Evolutionary conservation across 2,329 filamentous ascomycete species (phyloP).

Genomic region (Nemania sp.): DNA sequence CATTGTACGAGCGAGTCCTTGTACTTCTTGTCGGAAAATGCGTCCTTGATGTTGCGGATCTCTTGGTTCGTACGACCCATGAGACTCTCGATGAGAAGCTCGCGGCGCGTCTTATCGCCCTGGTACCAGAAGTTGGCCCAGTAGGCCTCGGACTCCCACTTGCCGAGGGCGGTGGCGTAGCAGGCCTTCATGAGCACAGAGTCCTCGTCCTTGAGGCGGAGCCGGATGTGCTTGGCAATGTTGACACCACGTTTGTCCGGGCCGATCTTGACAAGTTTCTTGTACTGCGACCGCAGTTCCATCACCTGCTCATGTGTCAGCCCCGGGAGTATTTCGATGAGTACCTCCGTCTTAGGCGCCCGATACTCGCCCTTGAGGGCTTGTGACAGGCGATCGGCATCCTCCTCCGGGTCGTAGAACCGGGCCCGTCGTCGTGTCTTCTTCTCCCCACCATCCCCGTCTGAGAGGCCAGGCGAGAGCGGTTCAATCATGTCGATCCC

Average conservation of each 20-base stretch:
- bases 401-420: conserved; percentile 84
- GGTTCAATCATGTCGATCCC: conserved; percentile 49
- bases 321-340: conserved; percentile 83
- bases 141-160: conserved; percentile 92
- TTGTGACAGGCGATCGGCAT: conserved; percentile 75
- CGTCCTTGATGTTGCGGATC: conserved; percentile 81
- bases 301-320: conserved; percentile 88
- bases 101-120: conserved; percentile 78
- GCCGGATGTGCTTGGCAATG: conserved; percentile 82
- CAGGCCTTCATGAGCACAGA: conserved; percentile 85
- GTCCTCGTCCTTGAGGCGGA: conserved; percentile 72
- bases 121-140: conserved; percentile 99
- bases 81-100: conserved; percentile 88
- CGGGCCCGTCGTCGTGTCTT: conserved; percentile 62
- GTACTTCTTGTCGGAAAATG: conserved; percentile 92
- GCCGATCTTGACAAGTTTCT: conserved; percentile 82
- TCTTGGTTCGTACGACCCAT: conserved; percentile 92
- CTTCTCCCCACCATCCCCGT: conserved; percentile 51
- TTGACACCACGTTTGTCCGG: conserved; percentile 76
- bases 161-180: conserved; percentile 86
- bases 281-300: conserved; percentile 86
- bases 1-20: conserved; percentile 77
- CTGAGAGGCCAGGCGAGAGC: conserved; percentile 58
- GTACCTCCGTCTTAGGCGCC: conserved; percentile 67
- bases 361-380: conserved; percentile 70